Evolutionary conservation across 2,329 filamentous ascomycete species (phyloP).

Genomic region (Ascochyta koolunga): DNA sequence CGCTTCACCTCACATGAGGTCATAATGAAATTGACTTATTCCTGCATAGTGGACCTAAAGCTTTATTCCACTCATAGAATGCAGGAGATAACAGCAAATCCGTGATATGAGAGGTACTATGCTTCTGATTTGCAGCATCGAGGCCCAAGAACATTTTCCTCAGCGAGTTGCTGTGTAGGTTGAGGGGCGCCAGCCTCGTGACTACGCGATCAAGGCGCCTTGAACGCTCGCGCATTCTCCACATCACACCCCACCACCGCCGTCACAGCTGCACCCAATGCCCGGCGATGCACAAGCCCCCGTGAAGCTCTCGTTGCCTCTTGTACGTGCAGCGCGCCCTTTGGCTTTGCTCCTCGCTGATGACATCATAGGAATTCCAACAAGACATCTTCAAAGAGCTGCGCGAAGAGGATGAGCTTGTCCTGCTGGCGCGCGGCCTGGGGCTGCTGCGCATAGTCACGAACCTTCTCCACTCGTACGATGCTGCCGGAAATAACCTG

Average conservation of each 20-base stretch:
- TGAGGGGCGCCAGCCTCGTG: slow-evolving; percentile 21
- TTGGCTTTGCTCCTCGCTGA: slow-evolving; percentile 9
- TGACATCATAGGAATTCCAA: slow-evolving; percentile 73
- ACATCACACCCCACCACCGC: slow-evolving; percentile 23
- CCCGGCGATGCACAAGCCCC: slow-evolving; percentile 56
- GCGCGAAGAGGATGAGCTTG: slow-evolving; percentile 88
- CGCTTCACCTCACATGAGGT: slow-evolving; percentile 8
- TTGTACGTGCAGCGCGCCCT: slow-evolving; percentile 55
- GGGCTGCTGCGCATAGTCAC: slow-evolving; percentile 90
- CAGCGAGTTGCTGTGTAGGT: not conserved
- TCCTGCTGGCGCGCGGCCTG: slow-evolving; percentile 88
- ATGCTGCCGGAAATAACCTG: slow-evolving; percentile 92
- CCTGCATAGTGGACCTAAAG: not conserved
- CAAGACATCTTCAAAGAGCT: slow-evolving; percentile 80
- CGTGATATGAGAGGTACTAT: not conserved
- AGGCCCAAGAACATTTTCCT: too few species aligned
- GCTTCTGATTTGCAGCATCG: not conserved
- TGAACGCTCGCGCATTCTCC: slow-evolving; percentile 21
- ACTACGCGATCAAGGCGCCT: slow-evolving; percentile 33
- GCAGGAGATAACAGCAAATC: not conserved
- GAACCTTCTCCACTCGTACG: slow-evolving; percentile 96
- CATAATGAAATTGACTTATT: not conserved
- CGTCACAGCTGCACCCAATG: slow-evolving; percentile 38
- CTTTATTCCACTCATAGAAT: not conserved
- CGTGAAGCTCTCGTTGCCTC: slow-evolving; percentile 80